Evolutionary conservation across 352 stramenopile species (phyloP), one percentile per base, ranked within the genome.

Genomic region (Pythium insidiosum): DNA sequence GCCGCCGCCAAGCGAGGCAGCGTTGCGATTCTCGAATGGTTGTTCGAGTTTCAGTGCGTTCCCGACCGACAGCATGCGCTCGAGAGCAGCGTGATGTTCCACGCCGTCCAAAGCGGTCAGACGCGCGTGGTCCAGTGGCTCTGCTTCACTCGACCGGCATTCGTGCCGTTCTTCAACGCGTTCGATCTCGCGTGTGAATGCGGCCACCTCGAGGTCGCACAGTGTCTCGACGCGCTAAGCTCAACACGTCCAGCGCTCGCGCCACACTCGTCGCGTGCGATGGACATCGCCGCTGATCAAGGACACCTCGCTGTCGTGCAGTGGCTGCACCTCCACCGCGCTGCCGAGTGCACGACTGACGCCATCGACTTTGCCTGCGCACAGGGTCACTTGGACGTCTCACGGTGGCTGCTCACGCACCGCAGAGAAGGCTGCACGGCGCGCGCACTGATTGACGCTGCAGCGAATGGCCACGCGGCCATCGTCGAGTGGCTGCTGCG

Each of bases 141-240:
- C 1, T 43, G 33, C 34, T 9, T 25, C 11, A 21, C 7, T 11
- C 34, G 36, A 11, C 23, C 33, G 2, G 5, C 22, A 0, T 21
- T 43, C 7, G 34, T 28, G 16, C 44, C 44, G 9, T 35, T 51
- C 19, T 51, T 43, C 35, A 51, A 42, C 28, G 44, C 28, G 9
- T 51, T 51, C 20, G 44, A 51, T 35, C 44, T 43, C 22, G 44
- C 44, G 6, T 51, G 44, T n/a, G 34, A 23, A 21, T 45, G 37
- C 16, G 45, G 45, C 15, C 36, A 53, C 22, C 30, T 54, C n/a
- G 19, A 18, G 12, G 21, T 54, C 24, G 38, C 43, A 2, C 30
- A 37, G 38, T 39, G 33, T 13, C 47, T 54, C 3, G 21, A 47
- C 13, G 15, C 6, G 25, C 25, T 39, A 20, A 29, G 44, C 24